These are phyloP conservation scores for Aspergillus vadensis DNA, from an alignment of 2,329 filamentous ascomycete genomes.

Conservation along the genomic window DNA sequence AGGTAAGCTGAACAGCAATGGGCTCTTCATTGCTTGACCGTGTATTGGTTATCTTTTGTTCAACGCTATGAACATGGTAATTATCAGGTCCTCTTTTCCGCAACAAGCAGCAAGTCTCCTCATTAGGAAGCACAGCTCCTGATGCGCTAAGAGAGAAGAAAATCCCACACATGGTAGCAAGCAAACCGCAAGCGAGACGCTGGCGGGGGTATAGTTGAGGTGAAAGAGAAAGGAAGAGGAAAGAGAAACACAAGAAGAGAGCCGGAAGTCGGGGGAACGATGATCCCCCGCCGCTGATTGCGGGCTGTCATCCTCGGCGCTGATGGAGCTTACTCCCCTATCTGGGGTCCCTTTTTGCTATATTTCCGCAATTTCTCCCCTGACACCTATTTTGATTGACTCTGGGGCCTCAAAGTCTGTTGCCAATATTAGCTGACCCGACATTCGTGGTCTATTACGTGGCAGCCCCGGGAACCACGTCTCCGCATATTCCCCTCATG, in stretches of 20 bases:
- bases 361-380: not conserved
- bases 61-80: slow-evolving; percentile 35
- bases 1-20: slow-evolving; percentile 54
- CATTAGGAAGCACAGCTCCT: slow-evolving; percentile 31
- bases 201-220: not conserved
- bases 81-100: slow-evolving; percentile 49
- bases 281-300: slow-evolving; percentile 31
- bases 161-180: slow-evolving; percentile 52
- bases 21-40: slow-evolving; percentile 19
- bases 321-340: slow-evolving; percentile 42
- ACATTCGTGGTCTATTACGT: slow-evolving; percentile 2
- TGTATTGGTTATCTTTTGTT: slow-evolving; percentile 22
- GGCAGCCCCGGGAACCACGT: slow-evolving; percentile 8
- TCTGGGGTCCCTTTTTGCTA: not conserved
- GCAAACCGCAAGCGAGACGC: slow-evolving; percentile 1
- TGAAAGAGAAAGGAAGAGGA: slow-evolving; percentile 1
- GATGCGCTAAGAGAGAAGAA: slow-evolving; percentile 52
- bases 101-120: slow-evolving; percentile 38
- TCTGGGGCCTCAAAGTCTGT: not conserved
- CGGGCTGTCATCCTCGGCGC: slow-evolving; percentile 52
- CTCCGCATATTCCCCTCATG: slow-evolving; percentile 19
- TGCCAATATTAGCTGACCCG: not conserved
- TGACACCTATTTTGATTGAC: not conserved
- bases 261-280: slow-evolving; percentile 34
- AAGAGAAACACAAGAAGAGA: slow-evolving; percentile 13